A percentile compares a stretch with the other conserved stretches of the same genome.
These are phyloP conservation scores for Lepidium campestre DNA, from an alignment of 441 rosid genomes.

Conservation along the genomic window DNA sequence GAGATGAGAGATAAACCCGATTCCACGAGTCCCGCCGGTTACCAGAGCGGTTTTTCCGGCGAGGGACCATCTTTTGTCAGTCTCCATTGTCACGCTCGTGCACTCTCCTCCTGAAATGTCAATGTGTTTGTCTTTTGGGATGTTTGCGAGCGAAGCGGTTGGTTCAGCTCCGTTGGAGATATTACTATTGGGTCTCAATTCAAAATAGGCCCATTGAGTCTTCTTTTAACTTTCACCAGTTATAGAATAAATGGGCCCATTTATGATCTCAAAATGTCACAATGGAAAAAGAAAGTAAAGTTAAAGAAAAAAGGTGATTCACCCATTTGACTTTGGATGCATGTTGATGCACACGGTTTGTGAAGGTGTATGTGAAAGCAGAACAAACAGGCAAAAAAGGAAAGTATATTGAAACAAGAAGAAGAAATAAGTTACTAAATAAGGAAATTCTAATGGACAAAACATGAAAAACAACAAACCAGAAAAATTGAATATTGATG, in stretches of 20 bases:
- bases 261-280: neutral
- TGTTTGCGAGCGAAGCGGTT: neutral
- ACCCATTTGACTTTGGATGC: slow-evolving; percentile 27
- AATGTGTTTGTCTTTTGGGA: neutral
- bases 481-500: slow-evolving; percentile 11
- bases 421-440: slow-evolving; percentile 16
- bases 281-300: neutral
- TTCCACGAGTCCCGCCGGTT: slow-evolving; percentile 78
- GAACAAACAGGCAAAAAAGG: slow-evolving; percentile 12
- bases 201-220: neutral
- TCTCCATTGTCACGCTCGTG: neutral
- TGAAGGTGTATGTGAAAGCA: slow-evolving; percentile 14
- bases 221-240: no score
- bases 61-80: slow-evolving; percentile 43
- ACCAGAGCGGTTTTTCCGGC: slow-evolving; percentile 54
- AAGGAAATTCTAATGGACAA: slow-evolving; percentile 22
- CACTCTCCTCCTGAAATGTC: slow-evolving; percentile 3
- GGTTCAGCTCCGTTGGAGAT: neutral
- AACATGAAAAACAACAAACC: slow-evolving; percentile 10
- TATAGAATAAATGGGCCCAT: no score
- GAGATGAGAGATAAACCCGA: slow-evolving; percentile 36
- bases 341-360: slow-evolving; percentile 26
- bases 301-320: neutral
- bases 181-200: neutral
- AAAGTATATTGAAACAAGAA: slow-evolving; percentile 23